These are phyloP conservation scores for Podospora sp. DNA, from an alignment of 495 filamentous ascomycete species.

Conservation along the genomic window DNA sequence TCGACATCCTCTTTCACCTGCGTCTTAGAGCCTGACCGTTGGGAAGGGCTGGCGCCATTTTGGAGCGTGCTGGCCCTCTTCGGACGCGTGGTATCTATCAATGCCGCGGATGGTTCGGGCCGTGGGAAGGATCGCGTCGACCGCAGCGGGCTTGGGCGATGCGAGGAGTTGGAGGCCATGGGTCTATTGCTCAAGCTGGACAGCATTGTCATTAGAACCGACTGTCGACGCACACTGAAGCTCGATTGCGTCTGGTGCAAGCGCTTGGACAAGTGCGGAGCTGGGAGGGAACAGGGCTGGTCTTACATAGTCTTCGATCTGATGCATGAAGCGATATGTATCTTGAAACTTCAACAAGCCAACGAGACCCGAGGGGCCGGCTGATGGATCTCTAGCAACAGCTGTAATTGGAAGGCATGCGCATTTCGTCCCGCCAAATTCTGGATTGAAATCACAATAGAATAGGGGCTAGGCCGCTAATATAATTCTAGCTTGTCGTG, in stretches of 20 bases:
- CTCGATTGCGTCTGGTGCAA: background rate
- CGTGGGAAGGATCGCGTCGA: conserved; percentile 34
- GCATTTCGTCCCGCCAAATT: background rate
- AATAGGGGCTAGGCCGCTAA: background rate
- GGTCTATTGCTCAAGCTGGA: conserved; percentile 27
- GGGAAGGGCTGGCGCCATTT: conserved; percentile 44
- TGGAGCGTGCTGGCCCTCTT: conserved; percentile 67
- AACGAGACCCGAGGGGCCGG: conserved; percentile 10
- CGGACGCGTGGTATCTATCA: conserved; percentile 38
- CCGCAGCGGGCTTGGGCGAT: conserved; percentile 29
- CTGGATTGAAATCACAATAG: background rate
- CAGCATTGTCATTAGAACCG: conserved; percentile 26
- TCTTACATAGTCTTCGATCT: conserved; percentile 25
- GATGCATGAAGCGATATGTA: conserved; percentile 26
- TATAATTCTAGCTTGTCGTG: background rate
- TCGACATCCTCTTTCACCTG: conserved; percentile 35
- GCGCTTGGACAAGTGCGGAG: background rate
- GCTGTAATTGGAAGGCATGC: background rate
- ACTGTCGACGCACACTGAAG: background rate
- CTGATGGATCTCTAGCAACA: background rate
- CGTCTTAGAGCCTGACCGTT: conserved; percentile 31
- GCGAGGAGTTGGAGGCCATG: conserved; percentile 31
- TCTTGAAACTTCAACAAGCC: conserved; percentile 25
- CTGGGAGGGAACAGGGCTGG: background rate
- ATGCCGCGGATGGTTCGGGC: conserved; percentile 21